These are phyloP conservation scores for Xylariales sp. DNA, from an alignment of 2,329 filamentous ascomycete species.

Conservation along the genomic window DNA sequence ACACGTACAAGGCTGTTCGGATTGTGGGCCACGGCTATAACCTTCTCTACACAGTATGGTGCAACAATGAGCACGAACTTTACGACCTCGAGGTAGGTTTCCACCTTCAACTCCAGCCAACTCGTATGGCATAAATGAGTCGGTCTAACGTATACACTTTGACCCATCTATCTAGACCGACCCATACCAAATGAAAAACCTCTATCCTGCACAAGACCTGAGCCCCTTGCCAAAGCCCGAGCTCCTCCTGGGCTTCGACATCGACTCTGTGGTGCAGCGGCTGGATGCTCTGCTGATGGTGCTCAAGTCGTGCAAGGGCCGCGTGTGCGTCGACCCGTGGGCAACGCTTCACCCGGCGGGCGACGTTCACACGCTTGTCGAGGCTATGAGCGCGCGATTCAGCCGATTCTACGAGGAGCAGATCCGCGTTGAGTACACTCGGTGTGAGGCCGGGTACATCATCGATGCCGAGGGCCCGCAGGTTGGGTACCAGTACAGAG, in stretches of 20 bases:
- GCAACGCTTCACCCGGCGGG: conserved; percentile 48
- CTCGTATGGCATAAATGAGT: too few species aligned
- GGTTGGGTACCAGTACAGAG: too few species aligned
- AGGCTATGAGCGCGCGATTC: conserved; percentile 43
- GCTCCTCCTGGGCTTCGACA: conserved; percentile 15
- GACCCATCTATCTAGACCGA: conserved; percentile 47
- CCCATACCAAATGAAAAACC: conserved; percentile 46
- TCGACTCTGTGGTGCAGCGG: conserved; percentile 39
- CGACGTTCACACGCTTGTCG: conserved; percentile 42
- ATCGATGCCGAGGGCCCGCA: conserved; percentile 45
- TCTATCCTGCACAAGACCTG: conserved; percentile 19
- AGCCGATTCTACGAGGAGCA: conserved; percentile 51
- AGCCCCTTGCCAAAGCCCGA: too few species aligned
- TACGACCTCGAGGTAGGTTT: conserved; percentile 52
- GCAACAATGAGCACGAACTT: conserved; percentile 61
- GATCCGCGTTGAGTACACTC: conserved; percentile 44
- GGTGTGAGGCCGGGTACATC: conserved; percentile 54
- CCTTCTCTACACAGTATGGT: conserved; percentile 51
- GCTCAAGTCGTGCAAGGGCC: conserved; percentile 55
- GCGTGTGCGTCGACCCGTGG: conserved; percentile 53
- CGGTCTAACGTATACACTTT: background rate
- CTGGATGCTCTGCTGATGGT: conserved; percentile 56
- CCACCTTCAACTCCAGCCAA: too few species aligned
- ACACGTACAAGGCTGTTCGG: conserved; percentile 42
- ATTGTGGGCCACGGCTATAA: conserved; percentile 20